These are phyloP conservation scores for Picochlorum sp. DNA, from an alignment of 139 green algal genomes.

Conservation along the genomic window DNA sequence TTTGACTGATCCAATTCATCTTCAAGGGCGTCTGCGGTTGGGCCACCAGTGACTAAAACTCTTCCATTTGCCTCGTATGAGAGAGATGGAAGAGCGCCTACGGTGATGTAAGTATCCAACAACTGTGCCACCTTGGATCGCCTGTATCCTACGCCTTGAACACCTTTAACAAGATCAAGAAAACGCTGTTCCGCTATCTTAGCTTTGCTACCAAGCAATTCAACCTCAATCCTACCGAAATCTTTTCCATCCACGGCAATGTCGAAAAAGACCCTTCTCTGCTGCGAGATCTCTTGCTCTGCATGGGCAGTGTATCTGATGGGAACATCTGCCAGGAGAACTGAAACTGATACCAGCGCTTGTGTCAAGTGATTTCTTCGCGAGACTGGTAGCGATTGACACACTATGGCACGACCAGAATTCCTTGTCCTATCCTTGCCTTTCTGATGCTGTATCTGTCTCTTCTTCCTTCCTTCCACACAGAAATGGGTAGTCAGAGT, in stretches of 20 bases:
- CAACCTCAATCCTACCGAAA: constrained; percentile 33
- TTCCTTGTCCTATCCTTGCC: no score
- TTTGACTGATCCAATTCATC: constrained; percentile 9
- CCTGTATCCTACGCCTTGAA: constrained; percentile 39
- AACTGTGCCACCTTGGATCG: constrained; percentile 36
- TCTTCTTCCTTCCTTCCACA: no score
- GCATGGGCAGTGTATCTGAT: background rate
- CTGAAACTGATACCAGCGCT: no score
- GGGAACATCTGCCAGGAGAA: no score
- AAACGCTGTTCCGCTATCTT: constrained; percentile 30
- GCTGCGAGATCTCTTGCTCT: background rate
- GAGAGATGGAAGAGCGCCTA: constrained; percentile 15
- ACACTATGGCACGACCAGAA: no score
- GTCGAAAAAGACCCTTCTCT: constrained; percentile 38
- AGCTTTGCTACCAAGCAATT: constrained; percentile 15
- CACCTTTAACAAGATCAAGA: constrained; percentile 33
- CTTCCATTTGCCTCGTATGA: constrained; percentile 13
- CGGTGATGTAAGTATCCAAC: constrained; percentile 14
- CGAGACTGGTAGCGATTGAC: no score
- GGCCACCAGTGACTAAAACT: constrained; percentile 24
- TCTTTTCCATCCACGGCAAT: constrained; percentile 35
- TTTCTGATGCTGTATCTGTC: no score
- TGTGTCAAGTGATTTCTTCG: no score
- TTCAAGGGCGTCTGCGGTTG: constrained; percentile 33
- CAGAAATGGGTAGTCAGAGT: no score